A percentile compares a stretch with the other conserved stretches of the same genome.
phyloP scores from a whole-genome alignment of 441 rosid species.

The Populus trichocarpa region DNA sequence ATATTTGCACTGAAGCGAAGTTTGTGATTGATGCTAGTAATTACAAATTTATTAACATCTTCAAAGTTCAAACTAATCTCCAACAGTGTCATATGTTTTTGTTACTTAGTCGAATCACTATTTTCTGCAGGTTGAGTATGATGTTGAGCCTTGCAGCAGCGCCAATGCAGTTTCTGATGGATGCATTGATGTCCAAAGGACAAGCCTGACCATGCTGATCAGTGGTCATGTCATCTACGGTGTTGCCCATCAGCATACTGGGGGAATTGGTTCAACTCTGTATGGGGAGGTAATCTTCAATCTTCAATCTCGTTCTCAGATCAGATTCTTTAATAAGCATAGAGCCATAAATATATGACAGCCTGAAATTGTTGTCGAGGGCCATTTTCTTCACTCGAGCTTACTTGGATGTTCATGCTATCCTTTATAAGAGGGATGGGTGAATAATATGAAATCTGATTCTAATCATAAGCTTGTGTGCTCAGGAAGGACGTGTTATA shows the following conservation, averaged over 20 bases:
- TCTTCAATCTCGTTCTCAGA: not conserved
- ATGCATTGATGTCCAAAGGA: constrained; percentile 49
- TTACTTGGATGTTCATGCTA: not conserved
- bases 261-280: constrained; percentile 56
- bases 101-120: not conserved
- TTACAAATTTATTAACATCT: not conserved
- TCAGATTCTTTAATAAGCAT: not conserved
- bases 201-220: constrained; percentile 53
- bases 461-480: too few relatives aligned
- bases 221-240: constrained; percentile 75
- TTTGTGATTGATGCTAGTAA: not conserved
- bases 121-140: constrained; percentile 58
- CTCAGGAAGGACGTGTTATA: constrained; percentile 54
- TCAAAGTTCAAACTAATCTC: not conserved
- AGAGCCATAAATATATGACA: not conserved
- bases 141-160: constrained; percentile 45
- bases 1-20: not conserved
- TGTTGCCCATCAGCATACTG: too few relatives aligned
- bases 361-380: too few relatives aligned
- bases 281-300: constrained; percentile 54
- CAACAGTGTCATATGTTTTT: not conserved
- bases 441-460: constrained; percentile 2
- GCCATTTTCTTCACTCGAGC: not conserved
- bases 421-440: not conserved
- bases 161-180: constrained; percentile 8